Conservation (phyloP, 352 stramenopile species). For the Globisporangium sylvaticum region DNA sequence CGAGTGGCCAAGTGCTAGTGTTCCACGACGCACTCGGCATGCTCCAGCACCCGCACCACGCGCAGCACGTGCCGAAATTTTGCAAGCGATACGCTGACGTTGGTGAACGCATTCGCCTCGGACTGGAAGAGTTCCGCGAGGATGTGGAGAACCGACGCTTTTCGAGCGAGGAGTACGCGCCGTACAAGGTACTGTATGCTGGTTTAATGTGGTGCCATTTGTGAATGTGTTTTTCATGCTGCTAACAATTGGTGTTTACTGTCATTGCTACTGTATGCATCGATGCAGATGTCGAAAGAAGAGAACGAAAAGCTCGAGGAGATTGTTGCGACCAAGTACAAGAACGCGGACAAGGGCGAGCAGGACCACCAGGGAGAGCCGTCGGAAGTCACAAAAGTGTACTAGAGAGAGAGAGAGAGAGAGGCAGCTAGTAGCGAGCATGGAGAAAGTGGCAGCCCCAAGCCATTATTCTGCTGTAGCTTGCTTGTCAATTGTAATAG, state of each 20-base stretch:
- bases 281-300: conserved; percentile 69
- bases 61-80: conserved; percentile 95
- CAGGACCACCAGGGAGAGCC: conserved; percentile 24
- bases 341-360: conserved; percentile 18
- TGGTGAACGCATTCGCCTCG: conserved; percentile 90
- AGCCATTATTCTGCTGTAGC: not conserved
- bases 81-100: conserved; percentile 98
- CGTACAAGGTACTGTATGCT: conserved; percentile 85
- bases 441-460: too few relatives aligned
- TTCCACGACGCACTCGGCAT: conserved; percentile 99
- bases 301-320: conserved; percentile 68
- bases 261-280: not conserved
- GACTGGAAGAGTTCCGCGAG: conserved; percentile 93
- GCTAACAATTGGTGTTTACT: not conserved
- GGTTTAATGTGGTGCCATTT: not conserved
- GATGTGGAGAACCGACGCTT: conserved; percentile 96
- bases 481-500: not conserved
- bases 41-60: conserved; percentile 97
- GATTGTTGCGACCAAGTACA: conserved; percentile 61
- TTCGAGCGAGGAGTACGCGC: conserved; percentile 91
- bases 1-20: conserved; percentile 95
- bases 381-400: conserved; percentile 80
- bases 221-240: not conserved
- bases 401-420: conserved; percentile 26
- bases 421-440: too few relatives aligned